Conservation (phyloP, 2,329 filamentous ascomycete genomes). For the Xylogone sp. region DNA sequence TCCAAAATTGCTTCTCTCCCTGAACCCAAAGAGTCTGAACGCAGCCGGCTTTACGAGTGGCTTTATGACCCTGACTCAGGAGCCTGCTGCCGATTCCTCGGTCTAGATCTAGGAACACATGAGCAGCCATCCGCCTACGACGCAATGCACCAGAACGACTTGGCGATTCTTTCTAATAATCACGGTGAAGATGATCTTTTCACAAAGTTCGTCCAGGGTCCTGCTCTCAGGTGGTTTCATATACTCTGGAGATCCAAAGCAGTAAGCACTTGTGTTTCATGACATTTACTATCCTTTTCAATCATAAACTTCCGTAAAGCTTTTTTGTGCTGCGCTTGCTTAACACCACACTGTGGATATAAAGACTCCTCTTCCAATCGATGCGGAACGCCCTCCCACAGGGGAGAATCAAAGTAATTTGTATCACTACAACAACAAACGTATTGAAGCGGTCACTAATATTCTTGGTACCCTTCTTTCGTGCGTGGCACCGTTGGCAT, state of each 20-base stretch:
- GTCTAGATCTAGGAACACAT: constrained; percentile 10
- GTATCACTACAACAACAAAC: constrained; percentile 6
- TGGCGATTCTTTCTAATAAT: constrained; percentile 8
- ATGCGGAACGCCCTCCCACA: constrained; percentile 5
- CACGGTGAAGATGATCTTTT: constrained; percentile 13
- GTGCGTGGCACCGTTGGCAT: constrained; percentile 10
- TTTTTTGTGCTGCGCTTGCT: not conserved
- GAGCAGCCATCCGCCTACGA: constrained; percentile 9
- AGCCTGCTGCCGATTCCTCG: constrained; percentile 10
- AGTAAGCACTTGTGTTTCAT: not conserved
- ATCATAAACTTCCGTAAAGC: not conserved
- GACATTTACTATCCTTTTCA: not conserved
- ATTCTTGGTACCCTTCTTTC: constrained; percentile 11
- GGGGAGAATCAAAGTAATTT: constrained; percentile 8
- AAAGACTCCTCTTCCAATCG: constrained; percentile 5
- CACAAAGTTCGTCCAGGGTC: constrained; percentile 10
- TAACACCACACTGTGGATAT: not conserved
- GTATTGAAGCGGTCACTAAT: constrained; percentile 5
- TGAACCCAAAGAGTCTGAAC: constrained; percentile 8
- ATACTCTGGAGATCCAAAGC: not conserved
- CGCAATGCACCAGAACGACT: constrained; percentile 6
- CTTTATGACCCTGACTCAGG: constrained; percentile 6
- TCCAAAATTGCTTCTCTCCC: constrained; percentile 7
- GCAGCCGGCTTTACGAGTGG: constrained; percentile 9
- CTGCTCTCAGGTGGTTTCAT: constrained; percentile 1